Percentiles rank a stretch among this genome's conserved stretches.
Evolutionary conservation across 192 early-diverging fungal species (phyloP).

Genomic region (Coemansia sp.): DNA sequence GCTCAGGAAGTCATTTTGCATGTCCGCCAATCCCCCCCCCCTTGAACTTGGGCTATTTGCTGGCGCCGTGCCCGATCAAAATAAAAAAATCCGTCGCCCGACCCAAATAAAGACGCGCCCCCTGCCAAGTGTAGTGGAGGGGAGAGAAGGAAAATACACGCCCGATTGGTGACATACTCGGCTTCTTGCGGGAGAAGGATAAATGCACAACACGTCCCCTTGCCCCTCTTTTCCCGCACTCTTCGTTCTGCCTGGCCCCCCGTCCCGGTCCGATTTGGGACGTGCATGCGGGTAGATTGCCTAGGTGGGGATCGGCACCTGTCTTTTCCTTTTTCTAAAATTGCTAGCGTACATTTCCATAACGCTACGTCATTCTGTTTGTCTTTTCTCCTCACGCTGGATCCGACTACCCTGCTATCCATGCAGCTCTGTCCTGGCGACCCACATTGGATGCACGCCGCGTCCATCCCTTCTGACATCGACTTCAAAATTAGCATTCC

Average conservation of each 20-base stretch:
- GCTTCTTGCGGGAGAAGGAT: not conserved
- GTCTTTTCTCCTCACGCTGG: not conserved
- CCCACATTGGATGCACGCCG: not conserved
- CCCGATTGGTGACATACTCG: no score
- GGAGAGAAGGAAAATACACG: no score
- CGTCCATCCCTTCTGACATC: not conserved
- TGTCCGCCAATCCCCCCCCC: no score
- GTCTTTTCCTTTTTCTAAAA: not conserved
- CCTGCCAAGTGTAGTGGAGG: no score
- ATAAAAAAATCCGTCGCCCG: no score
- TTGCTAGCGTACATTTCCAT: not conserved
- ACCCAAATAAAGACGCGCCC: no score
- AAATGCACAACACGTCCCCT: not conserved
- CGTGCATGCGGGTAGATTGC: constrained; percentile 17
- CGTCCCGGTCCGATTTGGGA: not conserved
- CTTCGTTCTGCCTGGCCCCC: not conserved
- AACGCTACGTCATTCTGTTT: constrained; percentile 3
- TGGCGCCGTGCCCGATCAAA: no score
- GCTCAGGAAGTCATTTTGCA: no score
- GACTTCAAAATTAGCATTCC: not conserved
- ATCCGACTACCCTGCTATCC: not conserved
- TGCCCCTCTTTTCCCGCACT: not conserved
- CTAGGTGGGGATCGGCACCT: constrained; percentile 5
- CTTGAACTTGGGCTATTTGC: no score
- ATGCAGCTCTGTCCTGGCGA: not conserved